Percentiles rank a stretch among this genome's conserved stretches.
phyloP scores from a whole-genome alignment of 768 basidiomycete genomes.

The Panellus pusillus region DNA sequence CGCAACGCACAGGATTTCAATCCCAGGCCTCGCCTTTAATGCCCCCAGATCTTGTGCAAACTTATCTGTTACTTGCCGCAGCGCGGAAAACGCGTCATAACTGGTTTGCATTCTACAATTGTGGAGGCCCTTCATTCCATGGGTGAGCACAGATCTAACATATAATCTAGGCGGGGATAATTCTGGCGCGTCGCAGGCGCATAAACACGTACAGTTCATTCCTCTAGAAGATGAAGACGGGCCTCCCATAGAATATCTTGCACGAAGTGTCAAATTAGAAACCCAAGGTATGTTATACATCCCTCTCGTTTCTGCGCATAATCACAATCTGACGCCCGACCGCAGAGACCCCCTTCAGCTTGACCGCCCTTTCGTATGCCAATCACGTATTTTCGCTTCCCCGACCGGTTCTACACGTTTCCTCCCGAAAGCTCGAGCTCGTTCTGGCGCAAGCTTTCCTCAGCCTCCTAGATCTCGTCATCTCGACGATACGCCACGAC shows the following conservation, averaged over 20 bases:
- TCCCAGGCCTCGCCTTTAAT: conserved; percentile 79
- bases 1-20: conserved; percentile 53
- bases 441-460: conserved; percentile 63
- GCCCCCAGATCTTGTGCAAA: conserved; percentile 76
- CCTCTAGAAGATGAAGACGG: conserved; percentile 58
- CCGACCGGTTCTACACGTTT: conserved; percentile 38
- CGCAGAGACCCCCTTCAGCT: conserved; percentile 71
- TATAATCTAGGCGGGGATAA: conserved; percentile 58
- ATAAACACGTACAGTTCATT: conserved; percentile 90
- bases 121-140: conserved; percentile 38
- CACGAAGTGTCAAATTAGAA: conserved; percentile 57
- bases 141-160: neutral
- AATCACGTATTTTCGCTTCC: conserved; percentile 72
- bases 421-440: conserved; percentile 47
- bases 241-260: conserved; percentile 77
- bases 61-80: conserved; percentile 72
- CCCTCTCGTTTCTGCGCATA: neutral
- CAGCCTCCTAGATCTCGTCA: conserved; percentile 70
- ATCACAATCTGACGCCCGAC: neutral
- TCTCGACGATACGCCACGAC: conserved; percentile 72
- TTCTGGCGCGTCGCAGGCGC: conserved; percentile 87
- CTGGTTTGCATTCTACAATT: conserved; percentile 90
- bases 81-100: conserved; percentile 58
- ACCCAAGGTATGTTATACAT: conserved; percentile 48
- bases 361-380: conserved; percentile 73